Percentiles rank a stretch among this genome's conserved stretches.
phyloP scores from a whole-genome alignment of 169 alveolate genomes.

The Plasmodium knowlesi region DNA sequence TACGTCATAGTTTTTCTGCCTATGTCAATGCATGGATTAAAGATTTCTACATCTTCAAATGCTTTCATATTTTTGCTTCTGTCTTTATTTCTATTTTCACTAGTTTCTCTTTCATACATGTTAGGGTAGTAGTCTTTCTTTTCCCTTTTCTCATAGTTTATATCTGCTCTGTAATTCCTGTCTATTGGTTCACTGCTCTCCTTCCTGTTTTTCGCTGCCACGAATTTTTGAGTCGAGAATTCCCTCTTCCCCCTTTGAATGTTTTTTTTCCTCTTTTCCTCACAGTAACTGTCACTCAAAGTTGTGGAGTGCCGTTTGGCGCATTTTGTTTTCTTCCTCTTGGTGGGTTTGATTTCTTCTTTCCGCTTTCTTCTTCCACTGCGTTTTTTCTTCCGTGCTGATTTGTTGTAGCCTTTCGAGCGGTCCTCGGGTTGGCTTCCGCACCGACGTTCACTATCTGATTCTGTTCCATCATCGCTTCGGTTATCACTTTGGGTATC shows the following conservation, averaged over 20 bases:
- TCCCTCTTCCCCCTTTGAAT: slow-evolving; percentile 2
- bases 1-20: not conserved
- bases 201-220: not conserved
- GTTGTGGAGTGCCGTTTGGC: slow-evolving; percentile 1
- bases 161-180: not conserved
- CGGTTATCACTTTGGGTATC: not conserved
- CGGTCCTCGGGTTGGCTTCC: not conserved
- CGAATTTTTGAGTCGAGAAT: not conserved
- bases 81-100: not conserved
- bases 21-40: not conserved
- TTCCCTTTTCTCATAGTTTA: not conserved
- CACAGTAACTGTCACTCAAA: slow-evolving; percentile 40
- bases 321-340: not conserved
- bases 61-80: not conserved
- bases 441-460: not conserved
- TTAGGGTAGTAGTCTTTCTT: not conserved
- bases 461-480: not conserved
- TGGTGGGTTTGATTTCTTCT: not conserved
- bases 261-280: slow-evolving; percentile 22
- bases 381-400: not conserved
- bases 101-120: slow-evolving; percentile 4
- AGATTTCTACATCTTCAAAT: slow-evolving; percentile 3
- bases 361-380: slow-evolving; percentile 4
- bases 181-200: slow-evolving; percentile 15
- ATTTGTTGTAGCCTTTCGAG: not conserved